These are phyloP conservation scores for Didymella lethalis DNA, from an alignment of 2,329 filamentous ascomycete species.

Conservation along the genomic window DNA sequence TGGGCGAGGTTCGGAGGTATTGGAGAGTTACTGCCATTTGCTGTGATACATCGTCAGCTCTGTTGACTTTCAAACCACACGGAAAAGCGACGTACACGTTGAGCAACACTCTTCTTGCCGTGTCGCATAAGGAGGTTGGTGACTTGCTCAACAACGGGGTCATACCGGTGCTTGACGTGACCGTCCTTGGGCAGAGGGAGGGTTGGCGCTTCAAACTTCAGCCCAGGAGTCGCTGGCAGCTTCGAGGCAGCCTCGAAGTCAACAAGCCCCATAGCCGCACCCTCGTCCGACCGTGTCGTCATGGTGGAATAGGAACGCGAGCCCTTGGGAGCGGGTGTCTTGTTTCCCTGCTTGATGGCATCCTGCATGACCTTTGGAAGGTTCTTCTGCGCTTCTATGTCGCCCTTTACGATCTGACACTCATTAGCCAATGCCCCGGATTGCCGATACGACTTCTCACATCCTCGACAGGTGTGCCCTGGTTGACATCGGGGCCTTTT, in stretches of 20 bases:
- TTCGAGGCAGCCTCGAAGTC: slow-evolving; percentile 33
- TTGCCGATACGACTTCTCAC: slow-evolving; percentile 48
- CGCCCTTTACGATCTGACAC: slow-evolving; percentile 67
- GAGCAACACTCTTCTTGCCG: slow-evolving; percentile 89
- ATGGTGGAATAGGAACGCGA: slow-evolving; percentile 66
- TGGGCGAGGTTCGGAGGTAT: slow-evolving; percentile 80
- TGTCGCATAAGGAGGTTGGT: slow-evolving; percentile 91
- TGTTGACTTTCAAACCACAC: slow-evolving; percentile 1
- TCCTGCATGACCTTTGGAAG: slow-evolving; percentile 73
- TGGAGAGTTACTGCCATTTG: slow-evolving; percentile 86
- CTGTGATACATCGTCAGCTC: slow-evolving; percentile 55
- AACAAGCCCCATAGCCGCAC: slow-evolving; percentile 44
- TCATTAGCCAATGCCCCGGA: slow-evolving; percentile 21
- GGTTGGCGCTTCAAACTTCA: slow-evolving; percentile 79
- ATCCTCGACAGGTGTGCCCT: slow-evolving; percentile 72
- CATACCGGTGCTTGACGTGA: slow-evolving; percentile 82
- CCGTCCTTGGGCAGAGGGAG: slow-evolving; percentile 69
- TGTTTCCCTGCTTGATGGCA: slow-evolving; percentile 59
- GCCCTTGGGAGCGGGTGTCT: slow-evolving; percentile 50
- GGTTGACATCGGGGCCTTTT: slow-evolving; percentile 67
- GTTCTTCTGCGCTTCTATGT: slow-evolving; percentile 67
- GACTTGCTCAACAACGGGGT: slow-evolving; percentile 83
- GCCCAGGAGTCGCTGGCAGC: slow-evolving; percentile 56
- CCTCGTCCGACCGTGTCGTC: slow-evolving; percentile 36
- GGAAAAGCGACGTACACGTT: slow-evolving; percentile 69